Evolutionary conservation across 2,329 filamentous ascomycete species (phyloP).

Genomic region (Lasiodiplodia hormozganensis): DNA sequence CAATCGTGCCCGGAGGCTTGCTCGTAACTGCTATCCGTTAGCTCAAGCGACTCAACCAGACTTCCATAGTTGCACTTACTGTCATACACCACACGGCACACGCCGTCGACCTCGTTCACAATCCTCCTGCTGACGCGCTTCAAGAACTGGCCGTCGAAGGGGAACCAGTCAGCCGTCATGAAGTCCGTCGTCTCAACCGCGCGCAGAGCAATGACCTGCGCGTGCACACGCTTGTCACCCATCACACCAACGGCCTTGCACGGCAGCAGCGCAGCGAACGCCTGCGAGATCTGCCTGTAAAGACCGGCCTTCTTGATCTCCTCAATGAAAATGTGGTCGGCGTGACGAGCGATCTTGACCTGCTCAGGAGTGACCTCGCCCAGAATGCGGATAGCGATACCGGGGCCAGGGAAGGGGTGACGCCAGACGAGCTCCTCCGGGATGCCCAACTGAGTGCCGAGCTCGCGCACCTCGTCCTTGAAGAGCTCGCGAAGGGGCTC

Average conservation of each 20-base stretch:
- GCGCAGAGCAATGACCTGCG: conserved; percentile 66
- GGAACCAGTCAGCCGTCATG: conserved; percentile 77
- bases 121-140: conserved; percentile 71
- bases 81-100: conserved; percentile 75
- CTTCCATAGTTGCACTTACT: conserved; percentile 51
- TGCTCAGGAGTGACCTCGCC: conserved; percentile 83
- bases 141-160: conserved; percentile 70
- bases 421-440: conserved; percentile 77
- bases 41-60: background rate
- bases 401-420: conserved; percentile 78
- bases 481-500: conserved; percentile 82
- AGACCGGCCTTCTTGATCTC: conserved; percentile 76
- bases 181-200: conserved; percentile 71
- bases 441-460: conserved; percentile 75
- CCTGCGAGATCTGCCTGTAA: conserved; percentile 74
- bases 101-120: conserved; percentile 76
- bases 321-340: conserved; percentile 79
- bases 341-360: conserved; percentile 78
- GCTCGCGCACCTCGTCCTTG: conserved; percentile 79
- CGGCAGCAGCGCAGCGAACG: conserved; percentile 72
- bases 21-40: conserved; percentile 58
- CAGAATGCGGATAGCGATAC: conserved; percentile 79
- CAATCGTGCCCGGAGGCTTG: conserved; percentile 75
- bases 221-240: conserved; percentile 73
- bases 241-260: conserved; percentile 71